phyloP scores from a whole-genome alignment of 2,329 filamentous ascomycete genomes.

The Monilinia fructigena region DNA sequence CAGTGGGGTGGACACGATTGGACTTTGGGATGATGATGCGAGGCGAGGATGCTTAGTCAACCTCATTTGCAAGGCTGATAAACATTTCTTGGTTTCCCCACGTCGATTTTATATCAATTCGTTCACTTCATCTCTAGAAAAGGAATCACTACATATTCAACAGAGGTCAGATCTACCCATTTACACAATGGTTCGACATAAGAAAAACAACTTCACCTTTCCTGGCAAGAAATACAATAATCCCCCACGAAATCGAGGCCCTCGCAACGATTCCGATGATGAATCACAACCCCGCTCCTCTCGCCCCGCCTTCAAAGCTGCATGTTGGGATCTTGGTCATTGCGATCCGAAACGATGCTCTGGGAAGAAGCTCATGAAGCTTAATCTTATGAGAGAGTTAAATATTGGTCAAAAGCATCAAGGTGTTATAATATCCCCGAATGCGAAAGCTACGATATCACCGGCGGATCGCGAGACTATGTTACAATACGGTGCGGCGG shows the following conservation, averaged over 20 bases:
- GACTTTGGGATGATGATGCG: constrained; percentile 18
- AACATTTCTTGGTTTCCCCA: constrained; percentile 14
- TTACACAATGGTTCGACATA: constrained; percentile 80
- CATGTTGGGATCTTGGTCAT: constrained; percentile 96
- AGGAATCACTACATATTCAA: constrained; percentile 3
- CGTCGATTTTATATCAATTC: constrained; percentile 11
- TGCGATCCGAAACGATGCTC: constrained; percentile 97
- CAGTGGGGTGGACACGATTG: constrained; percentile 21
- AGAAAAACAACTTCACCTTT: constrained; percentile 76
- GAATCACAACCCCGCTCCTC: constrained; percentile 42
- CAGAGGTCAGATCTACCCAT: constrained; percentile 5
- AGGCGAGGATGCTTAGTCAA: constrained; percentile 12
- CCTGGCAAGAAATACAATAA: constrained; percentile 67
- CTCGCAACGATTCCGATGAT: constrained; percentile 50
- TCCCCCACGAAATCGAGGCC: constrained; percentile 47
- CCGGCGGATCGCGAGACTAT: constrained; percentile 79
- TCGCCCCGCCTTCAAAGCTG: constrained; percentile 75
- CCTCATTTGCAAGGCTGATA: constrained; percentile 14
- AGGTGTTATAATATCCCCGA: constrained; percentile 92
- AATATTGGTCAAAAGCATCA: constrained; percentile 87
- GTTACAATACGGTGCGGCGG: constrained; percentile 86
- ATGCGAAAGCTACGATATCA: constrained; percentile 81
- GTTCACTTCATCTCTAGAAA: background rate
- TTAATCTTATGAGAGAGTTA: constrained; percentile 90
- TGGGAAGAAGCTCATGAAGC: constrained; percentile 87